Percentiles rank a stretch among this genome's conserved stretches.
phyloP scores from a whole-genome alignment of 352 stramenopile genomes.

The Globisporangium apiculatum region DNA sequence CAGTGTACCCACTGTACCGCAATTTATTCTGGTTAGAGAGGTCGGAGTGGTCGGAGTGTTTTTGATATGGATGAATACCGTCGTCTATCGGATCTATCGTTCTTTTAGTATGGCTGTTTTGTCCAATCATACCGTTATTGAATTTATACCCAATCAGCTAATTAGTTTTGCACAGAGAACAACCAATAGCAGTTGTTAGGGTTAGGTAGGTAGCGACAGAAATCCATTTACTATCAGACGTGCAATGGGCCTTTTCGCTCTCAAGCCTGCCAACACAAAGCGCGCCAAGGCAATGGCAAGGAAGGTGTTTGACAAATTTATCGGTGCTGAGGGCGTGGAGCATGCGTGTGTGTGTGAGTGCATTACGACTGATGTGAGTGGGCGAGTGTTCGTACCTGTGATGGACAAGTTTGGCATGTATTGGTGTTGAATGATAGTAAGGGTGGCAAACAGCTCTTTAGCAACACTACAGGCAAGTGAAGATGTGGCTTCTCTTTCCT shows the following conservation, averaged over 20 bases:
- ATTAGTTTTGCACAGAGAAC: no score
- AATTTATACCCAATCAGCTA: no score
- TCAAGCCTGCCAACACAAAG: neutral
- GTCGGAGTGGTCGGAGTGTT: neutral
- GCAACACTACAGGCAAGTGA: no score
- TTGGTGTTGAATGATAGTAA: neutral
- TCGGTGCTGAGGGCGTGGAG: neutral
- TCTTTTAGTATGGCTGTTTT: neutral
- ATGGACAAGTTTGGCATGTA: neutral
- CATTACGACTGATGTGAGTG: neutral
- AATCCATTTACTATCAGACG: no score
- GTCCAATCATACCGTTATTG: slow-evolving; percentile 3
- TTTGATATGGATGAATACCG: neutral
- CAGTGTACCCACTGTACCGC: no score
- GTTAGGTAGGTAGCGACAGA: no score
- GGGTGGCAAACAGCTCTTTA: neutral
- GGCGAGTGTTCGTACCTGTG: neutral
- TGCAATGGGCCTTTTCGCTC: neutral
- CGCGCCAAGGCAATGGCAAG: neutral
- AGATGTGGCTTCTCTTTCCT: neutral
- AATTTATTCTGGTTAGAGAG: neutral
- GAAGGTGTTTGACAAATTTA: neutral
- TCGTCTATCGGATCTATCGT: neutral
- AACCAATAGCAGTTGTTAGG: no score
- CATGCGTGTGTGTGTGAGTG: neutral